These are phyloP conservation scores for Sphagnurus paluster DNA, from an alignment of 1,284 basidiomycete species.

Conservation along the genomic window DNA sequence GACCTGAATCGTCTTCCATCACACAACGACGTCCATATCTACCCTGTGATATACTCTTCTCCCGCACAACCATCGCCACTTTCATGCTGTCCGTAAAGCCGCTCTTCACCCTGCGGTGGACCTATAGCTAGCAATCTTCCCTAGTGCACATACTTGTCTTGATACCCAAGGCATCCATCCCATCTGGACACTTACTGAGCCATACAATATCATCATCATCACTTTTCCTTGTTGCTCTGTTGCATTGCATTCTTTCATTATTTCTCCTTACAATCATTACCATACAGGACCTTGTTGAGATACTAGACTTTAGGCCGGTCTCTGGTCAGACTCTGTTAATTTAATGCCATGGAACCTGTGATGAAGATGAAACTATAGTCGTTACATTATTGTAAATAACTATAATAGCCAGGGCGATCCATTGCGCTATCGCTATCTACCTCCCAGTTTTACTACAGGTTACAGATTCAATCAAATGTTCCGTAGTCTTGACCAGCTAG, in stretches of 20 bases:
- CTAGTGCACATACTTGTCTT: constrained; percentile 29
- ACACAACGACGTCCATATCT: constrained; percentile 24
- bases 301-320: constrained; percentile 14
- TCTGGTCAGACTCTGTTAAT: background rate
- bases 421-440: too few relatives aligned
- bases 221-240: constrained; percentile 12
- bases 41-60: constrained; percentile 40
- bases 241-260: constrained; percentile 24
- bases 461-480: too few relatives aligned
- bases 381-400: too few relatives aligned
- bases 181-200: constrained; percentile 15
- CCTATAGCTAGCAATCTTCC: constrained; percentile 28
- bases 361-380: too few relatives aligned
- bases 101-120: constrained; percentile 31
- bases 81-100: constrained; percentile 20
- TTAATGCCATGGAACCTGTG: too few relatives aligned
- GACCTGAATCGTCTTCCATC: constrained; percentile 15
- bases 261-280: constrained; percentile 12
- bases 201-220: constrained; percentile 17
- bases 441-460: too few relatives aligned
- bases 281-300: constrained; percentile 16
- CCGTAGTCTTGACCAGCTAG: too few relatives aligned
- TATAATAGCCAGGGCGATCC: too few relatives aligned
- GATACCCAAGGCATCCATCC: constrained; percentile 24
- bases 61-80: constrained; percentile 26